phyloP scores from a whole-genome alignment of 768 basidiomycete species.

The Asterophora lycoperdoides region DNA sequence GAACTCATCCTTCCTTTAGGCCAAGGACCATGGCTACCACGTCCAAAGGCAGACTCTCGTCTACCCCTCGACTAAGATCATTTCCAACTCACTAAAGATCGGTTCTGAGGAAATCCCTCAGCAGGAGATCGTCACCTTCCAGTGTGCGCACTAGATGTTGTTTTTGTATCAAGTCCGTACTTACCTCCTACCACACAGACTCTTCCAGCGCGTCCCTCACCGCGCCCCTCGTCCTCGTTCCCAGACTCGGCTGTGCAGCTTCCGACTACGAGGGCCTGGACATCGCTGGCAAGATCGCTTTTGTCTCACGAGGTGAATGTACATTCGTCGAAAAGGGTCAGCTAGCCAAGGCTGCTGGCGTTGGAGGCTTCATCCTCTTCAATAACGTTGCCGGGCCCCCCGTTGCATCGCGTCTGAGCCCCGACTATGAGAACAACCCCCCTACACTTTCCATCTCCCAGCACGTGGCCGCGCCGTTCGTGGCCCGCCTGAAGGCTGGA shows the following conservation, averaged over 20 bases:
- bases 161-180: slow-evolving; percentile 10
- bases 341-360: slow-evolving; percentile 23
- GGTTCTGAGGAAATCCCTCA: slow-evolving; percentile 7
- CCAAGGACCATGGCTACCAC: slow-evolving; percentile 23
- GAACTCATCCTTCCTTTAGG: background rate
- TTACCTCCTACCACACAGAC: slow-evolving; percentile 17
- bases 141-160: slow-evolving; percentile 14
- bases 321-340: slow-evolving; percentile 25
- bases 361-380: slow-evolving; percentile 25
- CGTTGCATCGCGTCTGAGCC: slow-evolving; percentile 18
- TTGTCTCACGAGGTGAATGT: slow-evolving; percentile 27
- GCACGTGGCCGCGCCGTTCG: slow-evolving; percentile 20
- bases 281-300: slow-evolving; percentile 24
- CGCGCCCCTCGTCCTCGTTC: slow-evolving; percentile 22
- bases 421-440: slow-evolving; percentile 23
- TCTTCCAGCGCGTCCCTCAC: slow-evolving; percentile 22
- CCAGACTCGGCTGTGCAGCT: slow-evolving; percentile 23
- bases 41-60: slow-evolving; percentile 26
- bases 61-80: slow-evolving; percentile 18
- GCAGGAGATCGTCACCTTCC: slow-evolving; percentile 21
- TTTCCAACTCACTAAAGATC: slow-evolving; percentile 9
- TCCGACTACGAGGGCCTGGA: slow-evolving; percentile 20
- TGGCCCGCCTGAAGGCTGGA: slow-evolving; percentile 19
- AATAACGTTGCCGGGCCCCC: slow-evolving; percentile 28
- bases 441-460: slow-evolving; percentile 23